Evolutionary conservation across 2,329 filamentous ascomycete genomes (phyloP).

Genomic region (Fusarium denticulatum): DNA sequence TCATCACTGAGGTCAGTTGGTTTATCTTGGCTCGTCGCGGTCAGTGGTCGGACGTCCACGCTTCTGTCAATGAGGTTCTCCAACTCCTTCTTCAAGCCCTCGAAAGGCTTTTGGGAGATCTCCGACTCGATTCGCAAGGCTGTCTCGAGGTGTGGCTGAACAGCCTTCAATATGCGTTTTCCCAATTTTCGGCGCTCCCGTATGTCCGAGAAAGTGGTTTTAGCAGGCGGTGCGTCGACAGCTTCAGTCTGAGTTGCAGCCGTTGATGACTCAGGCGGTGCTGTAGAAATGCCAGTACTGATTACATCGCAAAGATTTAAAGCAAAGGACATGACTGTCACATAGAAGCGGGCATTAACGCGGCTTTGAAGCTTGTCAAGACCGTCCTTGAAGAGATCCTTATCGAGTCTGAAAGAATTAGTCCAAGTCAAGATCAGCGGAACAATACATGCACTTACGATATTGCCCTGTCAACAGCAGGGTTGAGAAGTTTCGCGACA

Average conservation of each 20-base stretch:
- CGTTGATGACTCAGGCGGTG: slow-evolving; percentile 41
- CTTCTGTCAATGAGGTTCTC: slow-evolving; percentile 77
- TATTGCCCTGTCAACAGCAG: slow-evolving; percentile 82
- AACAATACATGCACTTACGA: slow-evolving; percentile 67
- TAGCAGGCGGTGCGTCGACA: slow-evolving; percentile 60
- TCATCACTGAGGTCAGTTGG: slow-evolving; percentile 52
- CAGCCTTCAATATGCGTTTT: slow-evolving; percentile 85
- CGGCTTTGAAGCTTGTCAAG: slow-evolving; percentile 61
- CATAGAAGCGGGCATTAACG: slow-evolving; percentile 67
- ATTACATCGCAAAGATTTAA: slow-evolving; percentile 67
- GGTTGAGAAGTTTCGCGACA: slow-evolving; percentile 77
- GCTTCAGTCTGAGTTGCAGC: slow-evolving; percentile 46
- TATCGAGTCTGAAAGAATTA: slow-evolving; percentile 69
- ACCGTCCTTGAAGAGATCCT: slow-evolving; percentile 65
- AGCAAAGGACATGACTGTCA: slow-evolving; percentile 66
- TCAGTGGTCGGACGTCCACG: slow-evolving; percentile 61
- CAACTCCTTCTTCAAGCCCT: slow-evolving; percentile 76
- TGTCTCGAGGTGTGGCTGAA: slow-evolving; percentile 80
- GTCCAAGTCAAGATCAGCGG: slow-evolving; percentile 39
- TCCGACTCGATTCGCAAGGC: slow-evolving; percentile 86
- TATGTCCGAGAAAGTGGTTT: slow-evolving; percentile 70
- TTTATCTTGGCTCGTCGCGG: slow-evolving; percentile 49
- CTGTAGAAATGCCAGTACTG: slow-evolving; percentile 60
- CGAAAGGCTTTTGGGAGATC: slow-evolving; percentile 74
- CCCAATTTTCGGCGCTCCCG: slow-evolving; percentile 86